Evolutionary conservation across 768 basidiomycete genomes (phyloP), one percentile per base, ranked within the genome.

Genomic region (Trametes punicea): DNA sequence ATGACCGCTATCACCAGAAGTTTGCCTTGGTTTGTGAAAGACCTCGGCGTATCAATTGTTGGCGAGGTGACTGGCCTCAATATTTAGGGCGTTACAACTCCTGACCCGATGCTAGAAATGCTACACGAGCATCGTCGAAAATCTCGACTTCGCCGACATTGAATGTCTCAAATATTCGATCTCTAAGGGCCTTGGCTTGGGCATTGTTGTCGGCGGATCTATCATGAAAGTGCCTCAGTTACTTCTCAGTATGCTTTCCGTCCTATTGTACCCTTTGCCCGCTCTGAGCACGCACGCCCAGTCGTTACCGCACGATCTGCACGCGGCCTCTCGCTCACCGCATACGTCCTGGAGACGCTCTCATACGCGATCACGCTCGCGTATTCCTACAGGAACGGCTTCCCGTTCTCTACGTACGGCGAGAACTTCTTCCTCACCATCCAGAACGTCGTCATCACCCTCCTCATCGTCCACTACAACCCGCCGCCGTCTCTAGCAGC

Each of bases 151-250:
- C 18, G 66, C 65, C 13, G 87, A 97, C 70, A 76, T 84, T 8
- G 76, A 87, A 56, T 99, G 97, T 71, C 76, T 98, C 68, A 94
- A 94, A 72, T 92, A 93, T 70, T 82, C 92, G 1, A 69, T 97
- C 50, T 97, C 94, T 2, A 98, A 98, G 68, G 94, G 86, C 0
- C 75, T 99, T 6, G 95, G 97, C 0, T 73, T 99, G 15, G 96
- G 88, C 0, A 95, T 98, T 47, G 94, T 98, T 39, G 75, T 90
- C 1, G 96, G 90, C 38, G 95, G 95, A 0, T 85, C 88, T 2
- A 90, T 99, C 59, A 90, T 99, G 85, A 99, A 99, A 72, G 81
- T 98, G 2, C 96, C 96, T 1, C 96, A 98, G 69, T 75, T 97
- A n/a, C 64, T 90, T 26, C 80, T 93, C 51, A 91, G 90, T 91